Percentiles rank a stretch among this genome's conserved stretches.
Evolutionary conservation across 176 grass and related monocot genomes (phyloP).

Genomic region (Phyllostachys edulis): DNA sequence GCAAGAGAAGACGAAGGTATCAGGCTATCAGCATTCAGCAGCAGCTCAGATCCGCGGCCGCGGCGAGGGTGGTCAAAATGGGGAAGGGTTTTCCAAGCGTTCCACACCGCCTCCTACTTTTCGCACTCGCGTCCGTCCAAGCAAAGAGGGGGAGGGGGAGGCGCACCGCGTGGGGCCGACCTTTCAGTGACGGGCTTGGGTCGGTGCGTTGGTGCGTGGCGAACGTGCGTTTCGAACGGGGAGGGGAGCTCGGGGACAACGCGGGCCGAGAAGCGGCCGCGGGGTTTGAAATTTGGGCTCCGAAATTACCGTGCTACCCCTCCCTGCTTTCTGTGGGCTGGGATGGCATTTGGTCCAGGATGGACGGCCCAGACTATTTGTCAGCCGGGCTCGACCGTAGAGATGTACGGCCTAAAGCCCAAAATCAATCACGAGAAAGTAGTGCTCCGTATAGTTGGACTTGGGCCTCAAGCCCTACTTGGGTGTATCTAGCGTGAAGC

Average conservation of each 20-base stretch:
- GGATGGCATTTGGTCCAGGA: too few relatives aligned
- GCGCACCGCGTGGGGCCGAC: background rate
- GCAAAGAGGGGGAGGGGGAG: background rate
- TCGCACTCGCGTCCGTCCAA: background rate
- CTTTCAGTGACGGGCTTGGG: background rate
- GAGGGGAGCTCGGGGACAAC: background rate
- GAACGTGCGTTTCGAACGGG: background rate
- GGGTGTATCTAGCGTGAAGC: background rate
- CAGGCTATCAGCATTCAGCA: too few relatives aligned
- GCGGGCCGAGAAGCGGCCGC: background rate
- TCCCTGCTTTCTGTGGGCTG: background rate
- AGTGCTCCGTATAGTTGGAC: background rate
- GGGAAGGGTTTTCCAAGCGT: background rate
- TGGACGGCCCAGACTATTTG: too few relatives aligned
- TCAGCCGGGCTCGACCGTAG: background rate
- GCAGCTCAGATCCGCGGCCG: background rate
- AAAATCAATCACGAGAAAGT: background rate
- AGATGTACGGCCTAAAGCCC: background rate
- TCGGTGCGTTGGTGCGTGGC: accelerated
- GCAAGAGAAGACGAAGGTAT: background rate
- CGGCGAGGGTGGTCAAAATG: slow-evolving; percentile 27
- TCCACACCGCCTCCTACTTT: background rate
- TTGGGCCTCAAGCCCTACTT: background rate
- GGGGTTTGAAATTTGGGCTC: slow-evolving; percentile 21
- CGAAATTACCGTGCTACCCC: slow-evolving; percentile 14